phyloP scores from a whole-genome alignment of 192 early-diverging fungal species.

The Chytriomyces confervae region DNA sequence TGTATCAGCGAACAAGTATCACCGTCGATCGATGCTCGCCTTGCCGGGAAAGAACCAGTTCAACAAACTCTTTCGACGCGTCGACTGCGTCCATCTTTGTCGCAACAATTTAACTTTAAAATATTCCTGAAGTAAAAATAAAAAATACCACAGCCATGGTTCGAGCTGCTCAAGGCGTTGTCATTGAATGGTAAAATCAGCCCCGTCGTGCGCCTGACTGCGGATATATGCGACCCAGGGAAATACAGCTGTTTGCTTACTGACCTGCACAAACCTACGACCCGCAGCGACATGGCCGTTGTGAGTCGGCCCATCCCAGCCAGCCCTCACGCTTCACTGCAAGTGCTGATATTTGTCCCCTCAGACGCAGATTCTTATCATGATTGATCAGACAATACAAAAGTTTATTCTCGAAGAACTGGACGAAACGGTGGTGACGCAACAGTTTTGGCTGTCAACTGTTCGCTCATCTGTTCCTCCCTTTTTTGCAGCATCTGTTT shows the following conservation, averaged over 20 bases:
- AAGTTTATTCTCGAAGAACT: conserved; percentile 24
- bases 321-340: not conserved
- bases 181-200: conserved; percentile 20
- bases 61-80: too few species aligned
- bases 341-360: not conserved
- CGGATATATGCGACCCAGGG: not conserved
- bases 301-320: not conserved
- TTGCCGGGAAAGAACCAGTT: too few species aligned
- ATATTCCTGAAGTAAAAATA: too few species aligned
- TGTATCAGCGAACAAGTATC: too few species aligned
- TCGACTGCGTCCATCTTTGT: too few species aligned
- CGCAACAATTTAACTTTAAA: too few species aligned
- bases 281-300: conserved; percentile 26
- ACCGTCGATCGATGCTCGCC: too few species aligned
- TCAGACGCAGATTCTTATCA: conserved; percentile 24
- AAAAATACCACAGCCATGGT: not conserved
- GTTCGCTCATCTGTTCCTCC: not conserved
- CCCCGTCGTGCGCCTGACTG: not conserved
- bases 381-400: conserved; percentile 2
- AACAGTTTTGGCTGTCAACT: not conserved
- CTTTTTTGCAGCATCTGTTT: conserved; percentile 23
- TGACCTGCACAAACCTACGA: not conserved
- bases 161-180: conserved; percentile 8
- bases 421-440: conserved; percentile 19
- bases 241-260: not conserved